Evolutionary conservation across 2,329 filamentous ascomycete genomes (phyloP), one percentile per base, ranked within the genome.

Genomic region (Aspergillus cejpii): DNA sequence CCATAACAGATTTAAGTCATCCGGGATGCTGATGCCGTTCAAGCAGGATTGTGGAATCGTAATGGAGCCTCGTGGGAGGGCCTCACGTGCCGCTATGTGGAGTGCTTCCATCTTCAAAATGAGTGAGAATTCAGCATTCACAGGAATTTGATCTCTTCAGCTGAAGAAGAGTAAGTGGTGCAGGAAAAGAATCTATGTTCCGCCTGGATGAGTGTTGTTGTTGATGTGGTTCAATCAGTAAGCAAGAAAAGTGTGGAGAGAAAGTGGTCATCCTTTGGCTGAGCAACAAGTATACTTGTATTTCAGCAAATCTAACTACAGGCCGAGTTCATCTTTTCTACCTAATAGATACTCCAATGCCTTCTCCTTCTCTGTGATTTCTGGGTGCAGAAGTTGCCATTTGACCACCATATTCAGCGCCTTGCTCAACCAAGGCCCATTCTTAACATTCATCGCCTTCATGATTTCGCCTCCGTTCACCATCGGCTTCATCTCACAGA

Each of bases 341-440:
- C 58, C 63, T 37, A 67, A 64, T 19, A 87, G 75, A 57, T 83
- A 79, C 37, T 81, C 75, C 42, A 88, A 68, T 1, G 77, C 82
- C 2, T 72, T 77, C 5, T 64, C 57, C 23, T 74, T 68, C 50
- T 90, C 83, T 3, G 75, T 78, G 45, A 71, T 73, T 3, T 74
- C 74, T 0, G 89, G 87, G 60, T 97, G 81, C 28, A 87, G 78
- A 41, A 97, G 76, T 66, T 97, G 92, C 89, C 90, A 97, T 49
- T 82, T 81, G 66, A 94, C 79, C 49, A 87, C 85, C 3, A 89
- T 73, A 24, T 94, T 84, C 37, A 95, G 70, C 3, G 89, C 89
- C 37, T 76, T 75, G 43, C 80, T 80, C 76, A 94, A 85, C 91
- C 91, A 97, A n/a, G 74, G 81, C 0, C 86, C 83, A 51, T 80